Evolutionary conservation across 2,329 filamentous ascomycete genomes (phyloP), one percentile per base, ranked within the genome.

Genomic region (Arthrocladium fulminans): DNA sequence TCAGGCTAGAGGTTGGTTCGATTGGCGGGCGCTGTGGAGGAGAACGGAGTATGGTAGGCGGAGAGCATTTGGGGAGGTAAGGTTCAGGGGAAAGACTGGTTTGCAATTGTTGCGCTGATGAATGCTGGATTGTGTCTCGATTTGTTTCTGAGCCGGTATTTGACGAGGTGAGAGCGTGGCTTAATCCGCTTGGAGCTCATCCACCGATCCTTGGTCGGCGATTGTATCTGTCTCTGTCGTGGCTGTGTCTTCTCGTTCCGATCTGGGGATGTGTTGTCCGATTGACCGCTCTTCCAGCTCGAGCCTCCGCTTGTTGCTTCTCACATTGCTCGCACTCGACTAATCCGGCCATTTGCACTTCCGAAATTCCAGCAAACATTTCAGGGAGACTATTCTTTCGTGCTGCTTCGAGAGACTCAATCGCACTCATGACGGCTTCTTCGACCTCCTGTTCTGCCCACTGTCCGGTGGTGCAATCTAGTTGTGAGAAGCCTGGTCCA

Each of bases 1-100:
- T 43, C 30, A 30, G 46, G 24, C 53, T 51, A 55, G 49, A 54
- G 51, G 44, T 55, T 52, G 34, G 47, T 22, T 22, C 29, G 38
- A 3, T 2, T 12, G 38, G 38, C 6, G 27, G 41, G 10, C 13
- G 42, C 13, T n/a, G 8, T 20, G 2, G 47, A 12, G 40, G 39
- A 29, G 9, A 34, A 30, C 15, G 47, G 42, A 19, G 25, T 52
- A 38, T 54, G 49, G 40, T 49, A 52, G 23, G 52, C 27, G 2
- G 53, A 52, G 45, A 55, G 53, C 25, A 46, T 3, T 3, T 25
- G 10, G 10, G 51, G 40, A 43, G 24, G 39, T 52, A 45, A 39
- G 19, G 32, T 52, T 44, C 49, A 54, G 10, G 48, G 49, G 23
- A 50, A 42, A 46, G 22, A 19, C 10, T 41, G 10, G 9, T 41